phyloP scores from a whole-genome alignment of 768 basidiomycete genomes.

The Phanerochaete sordida region DNA sequence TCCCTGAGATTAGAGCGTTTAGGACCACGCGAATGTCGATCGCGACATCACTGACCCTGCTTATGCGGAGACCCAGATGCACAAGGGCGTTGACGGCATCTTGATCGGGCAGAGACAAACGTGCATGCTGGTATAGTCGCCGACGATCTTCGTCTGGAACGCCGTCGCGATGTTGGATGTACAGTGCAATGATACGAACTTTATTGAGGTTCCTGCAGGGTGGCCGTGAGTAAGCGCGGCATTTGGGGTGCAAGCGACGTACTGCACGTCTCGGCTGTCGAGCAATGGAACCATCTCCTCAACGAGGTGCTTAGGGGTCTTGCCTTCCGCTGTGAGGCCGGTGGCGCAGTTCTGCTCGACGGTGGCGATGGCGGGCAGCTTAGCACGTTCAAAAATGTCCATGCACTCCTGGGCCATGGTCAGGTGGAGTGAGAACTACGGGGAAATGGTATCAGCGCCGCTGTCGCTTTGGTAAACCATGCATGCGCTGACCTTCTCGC shows the following conservation, averaged over 20 bases:
- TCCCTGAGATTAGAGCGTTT: slow-evolving; percentile 42
- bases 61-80: slow-evolving; percentile 79
- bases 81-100: slow-evolving; percentile 89
- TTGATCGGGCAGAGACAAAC: slow-evolving; percentile 82
- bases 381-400: slow-evolving; percentile 86
- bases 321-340: slow-evolving; percentile 86
- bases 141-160: slow-evolving; percentile 98
- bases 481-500: slow-evolving; percentile 68
- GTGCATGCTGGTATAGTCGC: slow-evolving; percentile 91
- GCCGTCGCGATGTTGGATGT: slow-evolving; percentile 92
- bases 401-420: slow-evolving; percentile 99
- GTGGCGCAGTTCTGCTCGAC: slow-evolving; percentile 98
- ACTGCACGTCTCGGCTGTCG: slow-evolving; percentile 84
- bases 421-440: slow-evolving; percentile 90
- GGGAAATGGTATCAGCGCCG: background rate
- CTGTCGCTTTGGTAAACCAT: background rate
- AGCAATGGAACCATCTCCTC: slow-evolving; percentile 99
- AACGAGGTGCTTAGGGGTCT: slow-evolving; percentile 89
- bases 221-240: background rate
- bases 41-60: slow-evolving; percentile 51
- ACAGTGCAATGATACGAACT: slow-evolving; percentile 93
- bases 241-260: slow-evolving; percentile 22
- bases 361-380: slow-evolving; percentile 75
- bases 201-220: slow-evolving; percentile 76
- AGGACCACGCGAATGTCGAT: background rate